phyloP scores from a whole-genome alignment of 1,139 yeast genomes.

The Blastobotrys ciferrii region DNA sequence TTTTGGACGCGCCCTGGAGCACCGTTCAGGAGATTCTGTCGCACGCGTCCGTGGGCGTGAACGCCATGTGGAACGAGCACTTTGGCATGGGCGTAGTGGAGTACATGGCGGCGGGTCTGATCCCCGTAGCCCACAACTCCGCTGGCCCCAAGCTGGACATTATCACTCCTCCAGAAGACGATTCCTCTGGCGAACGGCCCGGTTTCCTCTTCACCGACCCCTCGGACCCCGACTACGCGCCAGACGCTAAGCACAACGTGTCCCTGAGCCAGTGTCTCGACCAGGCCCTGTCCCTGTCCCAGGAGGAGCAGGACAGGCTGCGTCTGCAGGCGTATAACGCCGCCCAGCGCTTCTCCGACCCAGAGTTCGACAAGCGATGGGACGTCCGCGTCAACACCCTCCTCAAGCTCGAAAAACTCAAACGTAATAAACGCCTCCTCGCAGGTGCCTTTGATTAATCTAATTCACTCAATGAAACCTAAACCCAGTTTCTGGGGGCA shows the following conservation, averaged over 20 bases:
- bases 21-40: constrained; percentile 55
- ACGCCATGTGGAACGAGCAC: constrained; percentile 99
- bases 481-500: no score
- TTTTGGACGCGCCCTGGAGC: constrained; percentile 72
- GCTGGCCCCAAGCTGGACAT: constrained; percentile 94
- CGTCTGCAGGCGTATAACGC: constrained; percentile 57
- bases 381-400: constrained; percentile 40
- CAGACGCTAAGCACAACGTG: constrained; percentile 31
- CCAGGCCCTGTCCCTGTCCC: constrained; percentile 42
- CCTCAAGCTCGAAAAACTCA: constrained; percentile 42
- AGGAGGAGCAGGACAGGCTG: constrained; percentile 42
- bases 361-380: constrained; percentile 64
- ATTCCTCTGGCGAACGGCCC: constrained; percentile 34
- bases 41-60: constrained; percentile 73
- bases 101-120: constrained; percentile 79
- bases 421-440: constrained; percentile 32
- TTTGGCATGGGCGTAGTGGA: constrained; percentile 98
- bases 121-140: constrained; percentile 89
- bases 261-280: constrained; percentile 38
- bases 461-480: no score
- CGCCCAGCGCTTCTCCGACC: constrained; percentile 63
- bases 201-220: constrained; percentile 75
- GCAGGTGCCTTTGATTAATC: constrained; percentile 24
- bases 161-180: constrained; percentile 54
- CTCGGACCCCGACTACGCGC: constrained; percentile 53